Evolutionary conservation across 495 filamentous ascomycete species (phyloP), one percentile per base, ranked within the genome.

Genomic region (Platismatia glauca): DNA sequence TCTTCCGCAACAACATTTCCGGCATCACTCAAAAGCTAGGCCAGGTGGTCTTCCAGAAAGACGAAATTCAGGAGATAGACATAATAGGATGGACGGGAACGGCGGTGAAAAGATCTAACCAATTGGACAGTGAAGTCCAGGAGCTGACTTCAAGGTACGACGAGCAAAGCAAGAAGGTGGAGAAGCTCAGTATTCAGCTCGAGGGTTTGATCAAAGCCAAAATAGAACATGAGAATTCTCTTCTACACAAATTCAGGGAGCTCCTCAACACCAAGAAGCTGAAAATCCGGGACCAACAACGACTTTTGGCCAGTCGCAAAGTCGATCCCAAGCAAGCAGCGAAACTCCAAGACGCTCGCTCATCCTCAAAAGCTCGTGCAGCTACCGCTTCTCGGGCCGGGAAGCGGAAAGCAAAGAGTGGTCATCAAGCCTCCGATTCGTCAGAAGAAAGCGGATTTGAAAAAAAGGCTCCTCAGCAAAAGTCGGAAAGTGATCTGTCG

Each of bases 191-290:
- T 56, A 70, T 69, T 18, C 82, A 86, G 68, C 72, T 91, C 0
- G 78, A 85, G 12, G 84, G 89, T 39, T 79, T 92, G 34, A 77
- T 83, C n/a, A 74, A 74, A 43, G 76, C 86, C 15, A 90, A 90
- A 66, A 75, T 73, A 48, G 82, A 83, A 22, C 82, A 90, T 60
- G 90, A 96, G 68, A 77, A 81, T 22, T 81, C 85, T 58, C 71
- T 95, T 7, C 73, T 95, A 4, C 78, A 82, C 43, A 91, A 89
- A 69, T 90, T 91, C 60, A 79, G 79, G 39, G 77, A 81, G 24
- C 72, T 95, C 3, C 72, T 96, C 0, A 96, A 96, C 66, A 85
- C 86, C 67, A 96, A 96, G 74, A 96, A 96, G 73, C 76, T 89
- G n/a, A 95, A 94, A 73, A 93, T 96, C 29, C 77, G 90, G 35